Evolutionary conservation across 2,329 filamentous ascomycete genomes (phyloP).

Genomic region (Clonostachys rosea): DNA sequence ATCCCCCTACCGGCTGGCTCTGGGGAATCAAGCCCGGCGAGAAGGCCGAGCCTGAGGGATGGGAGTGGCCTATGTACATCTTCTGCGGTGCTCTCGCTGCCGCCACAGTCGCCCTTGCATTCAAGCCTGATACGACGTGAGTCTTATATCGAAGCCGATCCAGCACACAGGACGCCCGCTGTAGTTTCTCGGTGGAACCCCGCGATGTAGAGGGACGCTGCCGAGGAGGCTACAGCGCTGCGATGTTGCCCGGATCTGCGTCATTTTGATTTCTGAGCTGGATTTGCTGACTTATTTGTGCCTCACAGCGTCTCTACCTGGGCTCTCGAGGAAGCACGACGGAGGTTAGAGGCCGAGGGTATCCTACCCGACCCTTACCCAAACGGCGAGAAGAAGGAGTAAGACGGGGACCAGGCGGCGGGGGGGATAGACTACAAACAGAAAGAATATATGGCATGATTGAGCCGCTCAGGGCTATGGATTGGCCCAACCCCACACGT

Average conservation of each 20-base stretch:
- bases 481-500: background rate
- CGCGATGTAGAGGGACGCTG: too few relatives aligned
- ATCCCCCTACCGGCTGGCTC: slow-evolving; percentile 87
- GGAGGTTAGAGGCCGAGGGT: slow-evolving; percentile 92
- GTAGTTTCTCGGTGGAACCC: too few relatives aligned
- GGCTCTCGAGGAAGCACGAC: slow-evolving; percentile 94
- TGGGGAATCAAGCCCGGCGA: slow-evolving; percentile 92
- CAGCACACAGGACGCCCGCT: too few relatives aligned
- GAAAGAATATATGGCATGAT: background rate
- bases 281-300: slow-evolving; percentile 3
- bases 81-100: slow-evolving; percentile 76
- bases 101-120: slow-evolving; percentile 78
- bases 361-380: slow-evolving; percentile 75
- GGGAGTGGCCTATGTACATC: slow-evolving; percentile 83
- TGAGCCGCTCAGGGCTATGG: background rate
- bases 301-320: slow-evolving; percentile 88
- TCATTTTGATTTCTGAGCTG: slow-evolving; percentile 11
- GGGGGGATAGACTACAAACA: background rate
- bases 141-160: slow-evolving; percentile 31
- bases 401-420: background rate
- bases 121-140: slow-evolving; percentile 98
- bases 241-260: slow-evolving; percentile 6
- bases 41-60: slow-evolving; percentile 94
- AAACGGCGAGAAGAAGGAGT: slow-evolving; percentile 49
- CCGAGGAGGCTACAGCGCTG: background rate